Base-by-base conservation (phyloP, 1,139 yeast genomes). In the Debaryomyces coudertii region DNA sequence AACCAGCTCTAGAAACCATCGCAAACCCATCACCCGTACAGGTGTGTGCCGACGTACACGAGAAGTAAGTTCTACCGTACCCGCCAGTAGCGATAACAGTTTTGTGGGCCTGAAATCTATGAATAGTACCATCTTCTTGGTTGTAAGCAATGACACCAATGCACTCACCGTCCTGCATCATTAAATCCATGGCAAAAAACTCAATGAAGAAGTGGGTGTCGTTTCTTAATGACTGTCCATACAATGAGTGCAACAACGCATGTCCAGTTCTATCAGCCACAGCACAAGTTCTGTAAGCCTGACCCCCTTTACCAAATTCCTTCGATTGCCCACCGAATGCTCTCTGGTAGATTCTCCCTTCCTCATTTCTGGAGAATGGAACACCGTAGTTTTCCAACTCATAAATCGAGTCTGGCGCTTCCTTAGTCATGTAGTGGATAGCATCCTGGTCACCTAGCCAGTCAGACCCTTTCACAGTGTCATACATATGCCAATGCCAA, bases 401-500 rank as follows among this genome's bases (percentile, higher is more conserved):
- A 60, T 92, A 90, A 63, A 93, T 93, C 42, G 97, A 87, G 58
- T 85, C 83, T 40, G 99, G 97, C 20, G 99, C 99, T 73, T 93
- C 98, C 69, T 92, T 85, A 52, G 99, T 92, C 99, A 93, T 93
- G 77, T 93, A 93, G 73, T 93, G 98, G 67, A 93, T 93, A 47
- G 99, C 97, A 66, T 93, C 99, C 76, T 93, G 99, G 74, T 93
- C 99, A 62, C 99, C 99, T 54, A 93, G 83, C 99, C 99, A 93
- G 76, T 93, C 99, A n/a, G 97, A 90, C 54, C 99, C 99, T 76
- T 93, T 93, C 62, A 93, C 99, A 63, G 99, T 93, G 66, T 93
- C 99, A 73, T 92, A 92, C 97, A 93, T 92, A 73, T 93, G 99
- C 98, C 99, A 93, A 70, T 89, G 95, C 99, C 99, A 93, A 76